Evolutionary conservation across 768 basidiomycete genomes (phyloP), one percentile per base, ranked within the genome.

Genomic region (Lactarius vividus): DNA sequence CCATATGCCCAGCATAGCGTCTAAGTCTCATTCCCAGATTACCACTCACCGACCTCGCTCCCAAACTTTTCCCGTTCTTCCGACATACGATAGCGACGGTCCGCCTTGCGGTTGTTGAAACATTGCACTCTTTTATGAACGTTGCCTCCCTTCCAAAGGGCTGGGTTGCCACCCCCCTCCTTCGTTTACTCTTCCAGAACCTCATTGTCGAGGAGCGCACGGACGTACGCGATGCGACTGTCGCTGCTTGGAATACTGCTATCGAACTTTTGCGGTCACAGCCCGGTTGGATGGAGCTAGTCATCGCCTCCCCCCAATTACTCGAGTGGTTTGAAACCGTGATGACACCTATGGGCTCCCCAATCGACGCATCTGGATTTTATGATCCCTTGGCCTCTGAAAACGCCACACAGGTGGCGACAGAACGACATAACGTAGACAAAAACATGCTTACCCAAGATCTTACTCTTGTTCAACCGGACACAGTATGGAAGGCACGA

Each of bases 31-130:
- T n/a, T 40, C 66, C 13, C 67, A 95, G 93, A n/a, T 79, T 88
- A 56, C 89, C 94, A 4, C 82, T 98, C 35, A 82, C 87, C n/a
- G 83, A 83, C 3, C 84, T 97, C 63, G 91, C 96, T 7, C 90
- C 91, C 2, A 92, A 90, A 1, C 79, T 96, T 6, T 98, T 94
- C 77, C 93, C 96, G 4, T 98, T 96, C 82, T 96, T 98, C 78
- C 92, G 97, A 20, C 97, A 99, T 75, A 96, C 96, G 0, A 98
- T 99, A 72, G 77, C 91, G 1, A 89, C 89, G 66, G 97, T 99
- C 62, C 92, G 97, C 9, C 82, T 96, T 16, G 89, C 97, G 2
- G 96, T 98, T 2, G 91, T 96, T 54, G 88, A 92, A 66, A 95
- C 95, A 0, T 79, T 98, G 11, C 83, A 87, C 62, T 89, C 90